Conservation (phyloP, 352 stramenopile genomes). For the Pythium utonaiense region DNA sequence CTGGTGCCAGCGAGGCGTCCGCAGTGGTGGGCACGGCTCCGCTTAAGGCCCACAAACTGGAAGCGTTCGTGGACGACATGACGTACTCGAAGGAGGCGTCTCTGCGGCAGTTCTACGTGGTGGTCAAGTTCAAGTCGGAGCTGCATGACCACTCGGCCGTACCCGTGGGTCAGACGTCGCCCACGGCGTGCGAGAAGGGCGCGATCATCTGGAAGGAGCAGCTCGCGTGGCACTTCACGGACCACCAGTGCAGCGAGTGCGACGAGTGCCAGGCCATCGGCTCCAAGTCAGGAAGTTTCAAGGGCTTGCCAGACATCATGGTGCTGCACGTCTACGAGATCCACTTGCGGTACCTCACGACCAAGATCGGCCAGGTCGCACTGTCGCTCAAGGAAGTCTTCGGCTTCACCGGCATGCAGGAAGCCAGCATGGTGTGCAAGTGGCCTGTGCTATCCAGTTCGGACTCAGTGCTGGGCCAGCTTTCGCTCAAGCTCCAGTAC, state of each 20-base stretch:
- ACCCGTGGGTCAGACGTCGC: constrained; percentile 69
- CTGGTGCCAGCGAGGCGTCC: constrained; percentile 4
- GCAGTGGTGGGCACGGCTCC: constrained; percentile 20
- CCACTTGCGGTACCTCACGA: constrained; percentile 76
- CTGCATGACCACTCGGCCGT: constrained; percentile 70
- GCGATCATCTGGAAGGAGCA: constrained; percentile 75
- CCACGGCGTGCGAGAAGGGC: constrained; percentile 62
- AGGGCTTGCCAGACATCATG: constrained; percentile 72
- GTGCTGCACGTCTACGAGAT: constrained; percentile 84
- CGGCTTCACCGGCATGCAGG: constrained; percentile 67
- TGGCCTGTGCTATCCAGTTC: constrained; percentile 71
- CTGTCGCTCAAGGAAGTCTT: constrained; percentile 75
- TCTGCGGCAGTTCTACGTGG: constrained; percentile 80
- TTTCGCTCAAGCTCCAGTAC: constrained; percentile 69
- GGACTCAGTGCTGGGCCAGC: constrained; percentile 65
- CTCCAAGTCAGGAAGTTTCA: constrained; percentile 58
- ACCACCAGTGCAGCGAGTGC: constrained; percentile 72
- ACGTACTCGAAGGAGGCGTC: constrained; percentile 69
- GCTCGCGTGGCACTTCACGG: constrained; percentile 71
- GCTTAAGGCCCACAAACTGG: constrained; percentile 63
- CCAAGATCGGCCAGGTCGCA: constrained; percentile 76
- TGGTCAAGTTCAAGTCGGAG: constrained; percentile 84
- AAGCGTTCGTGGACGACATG: constrained; percentile 68
- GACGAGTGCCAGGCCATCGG: constrained; percentile 61
- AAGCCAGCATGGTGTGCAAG: constrained; percentile 47